Conservation (phyloP, 805 yeast genomes). For the Candida anglica region DNA sequence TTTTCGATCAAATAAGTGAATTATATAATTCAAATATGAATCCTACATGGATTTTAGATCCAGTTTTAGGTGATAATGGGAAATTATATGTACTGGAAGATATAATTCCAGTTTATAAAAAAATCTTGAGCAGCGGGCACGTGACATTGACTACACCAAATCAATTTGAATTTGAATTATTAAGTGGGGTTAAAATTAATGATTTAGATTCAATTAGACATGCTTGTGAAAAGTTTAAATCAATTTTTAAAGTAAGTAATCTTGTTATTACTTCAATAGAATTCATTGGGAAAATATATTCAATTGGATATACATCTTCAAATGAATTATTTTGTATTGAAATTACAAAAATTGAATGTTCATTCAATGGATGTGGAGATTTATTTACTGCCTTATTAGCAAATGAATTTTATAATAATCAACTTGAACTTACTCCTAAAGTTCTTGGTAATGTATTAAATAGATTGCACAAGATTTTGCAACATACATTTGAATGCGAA, state of each 20-base stretch:
- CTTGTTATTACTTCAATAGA: constrained; percentile 59
- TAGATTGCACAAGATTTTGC: constrained; percentile 25
- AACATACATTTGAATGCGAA: constrained; percentile 21
- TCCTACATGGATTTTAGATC: constrained; percentile 72
- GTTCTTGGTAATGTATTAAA: constrained; percentile 22
- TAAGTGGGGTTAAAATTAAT: constrained; percentile 44
- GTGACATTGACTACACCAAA: constrained; percentile 65
- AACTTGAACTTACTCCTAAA: constrained; percentile 16
- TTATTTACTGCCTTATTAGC: constrained; percentile 60
- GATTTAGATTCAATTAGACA: constrained; percentile 30
- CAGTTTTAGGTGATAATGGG: constrained; percentile 91
- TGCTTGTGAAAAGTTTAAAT: constrained; percentile 41
- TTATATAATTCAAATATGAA: constrained; percentile 7
- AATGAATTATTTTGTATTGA: constrained; percentile 28
- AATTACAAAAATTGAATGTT: constrained; percentile 50
- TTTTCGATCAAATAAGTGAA: constrained; percentile 39
- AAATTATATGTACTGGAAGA: constrained; percentile 64
- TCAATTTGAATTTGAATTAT: constrained; percentile 66
- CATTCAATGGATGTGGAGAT: constrained; percentile 75
- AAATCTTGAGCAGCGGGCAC: constrained; percentile 38
- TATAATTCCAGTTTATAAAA: constrained; percentile 49
- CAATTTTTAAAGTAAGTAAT: constrained; percentile 36
- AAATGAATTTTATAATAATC: constrained; percentile 37
- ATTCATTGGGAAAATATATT: constrained; percentile 31
- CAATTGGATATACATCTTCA: constrained; percentile 30